These are phyloP conservation scores for Saturnispora gosingensis DNA, from an alignment of 805 yeast genomes.

Conservation along the genomic window DNA sequence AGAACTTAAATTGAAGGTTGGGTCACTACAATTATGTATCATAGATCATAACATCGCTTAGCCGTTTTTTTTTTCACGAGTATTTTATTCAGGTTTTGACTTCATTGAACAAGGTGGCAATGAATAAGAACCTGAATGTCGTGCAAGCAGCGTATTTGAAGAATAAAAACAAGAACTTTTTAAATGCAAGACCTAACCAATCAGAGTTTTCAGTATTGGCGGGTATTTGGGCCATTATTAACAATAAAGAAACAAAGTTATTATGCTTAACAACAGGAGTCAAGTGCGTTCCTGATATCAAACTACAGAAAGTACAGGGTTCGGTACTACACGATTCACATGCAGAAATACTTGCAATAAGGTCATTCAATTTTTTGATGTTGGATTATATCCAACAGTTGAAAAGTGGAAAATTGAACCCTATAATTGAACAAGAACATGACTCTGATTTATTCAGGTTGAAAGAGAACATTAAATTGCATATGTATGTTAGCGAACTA, in stretches of 20 bases:
- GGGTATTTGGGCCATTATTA: constrained; percentile 39
- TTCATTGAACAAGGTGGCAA: neutral
- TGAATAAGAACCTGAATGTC: neutral
- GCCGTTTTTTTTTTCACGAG: neutral
- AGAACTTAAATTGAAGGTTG: too few species aligned
- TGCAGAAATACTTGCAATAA: constrained; percentile 71
- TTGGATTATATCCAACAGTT: constrained; percentile 37
- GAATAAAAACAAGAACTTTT: neutral
- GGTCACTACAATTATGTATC: neutral
- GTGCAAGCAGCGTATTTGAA: neutral
- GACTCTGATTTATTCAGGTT: constrained; percentile 22
- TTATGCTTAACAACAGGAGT: constrained; percentile 52
- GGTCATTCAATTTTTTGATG: constrained; percentile 59
- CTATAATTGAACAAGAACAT: constrained; percentile 6
- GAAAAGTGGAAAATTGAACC: constrained; percentile 9
- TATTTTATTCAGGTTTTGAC: neutral
- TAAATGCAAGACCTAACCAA: constrained; percentile 39
- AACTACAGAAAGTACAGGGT: constrained; percentile 37
- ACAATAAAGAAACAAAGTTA: neutral
- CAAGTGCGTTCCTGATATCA: constrained; percentile 57
- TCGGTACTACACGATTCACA: constrained; percentile 75
- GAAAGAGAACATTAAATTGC: constrained; percentile 35
- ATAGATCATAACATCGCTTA: neutral
- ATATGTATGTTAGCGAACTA: constrained; percentile 58
- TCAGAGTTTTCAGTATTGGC: constrained; percentile 83